These are phyloP conservation scores for Salmacisia buchloeana DNA, from an alignment of 1,284 basidiomycete species.

Conservation along the genomic window DNA sequence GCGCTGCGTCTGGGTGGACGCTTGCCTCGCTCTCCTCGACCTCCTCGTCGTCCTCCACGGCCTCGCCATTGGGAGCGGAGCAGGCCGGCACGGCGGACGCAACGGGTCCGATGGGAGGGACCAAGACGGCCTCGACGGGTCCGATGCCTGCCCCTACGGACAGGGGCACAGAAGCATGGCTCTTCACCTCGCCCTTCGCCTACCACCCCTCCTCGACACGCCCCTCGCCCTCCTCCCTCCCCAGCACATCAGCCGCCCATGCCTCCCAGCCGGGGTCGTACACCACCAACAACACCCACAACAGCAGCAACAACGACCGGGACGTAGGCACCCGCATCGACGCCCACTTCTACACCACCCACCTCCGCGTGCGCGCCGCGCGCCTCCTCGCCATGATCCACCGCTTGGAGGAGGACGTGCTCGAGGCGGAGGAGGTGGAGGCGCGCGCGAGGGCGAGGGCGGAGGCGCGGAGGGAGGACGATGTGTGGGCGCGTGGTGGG, in stretches of 20 bases:
- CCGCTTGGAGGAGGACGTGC: neutral
- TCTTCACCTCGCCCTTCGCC: neutral
- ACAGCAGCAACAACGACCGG: neutral
- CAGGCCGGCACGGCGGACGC: too few species aligned
- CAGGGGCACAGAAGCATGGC: neutral
- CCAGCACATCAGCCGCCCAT: too few species aligned
- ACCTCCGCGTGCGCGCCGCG: neutral
- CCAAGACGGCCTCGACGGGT: too few species aligned
- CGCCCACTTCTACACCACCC: neutral
- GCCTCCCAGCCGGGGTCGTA: too few species aligned
- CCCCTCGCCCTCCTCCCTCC: too few species aligned
- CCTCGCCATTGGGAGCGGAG: neutral
- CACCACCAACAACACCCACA: neutral
- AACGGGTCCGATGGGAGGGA: too few species aligned
- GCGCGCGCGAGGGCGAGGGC: neutral
- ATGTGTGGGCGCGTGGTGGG: neutral
- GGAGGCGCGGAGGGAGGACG: neutral
- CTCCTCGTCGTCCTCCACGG: neutral
- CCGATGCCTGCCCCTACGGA: neutral
- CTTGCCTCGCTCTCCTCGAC: neutral
- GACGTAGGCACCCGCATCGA: neutral
- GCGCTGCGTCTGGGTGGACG: neutral
- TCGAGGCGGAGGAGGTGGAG: neutral
- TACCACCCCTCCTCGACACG: too few species aligned
- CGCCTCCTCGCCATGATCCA: constrained; percentile 4